phyloP scores from a whole-genome alignment of 2,329 filamentous ascomycete genomes.

The Colletotrichum gigasporum region DNA sequence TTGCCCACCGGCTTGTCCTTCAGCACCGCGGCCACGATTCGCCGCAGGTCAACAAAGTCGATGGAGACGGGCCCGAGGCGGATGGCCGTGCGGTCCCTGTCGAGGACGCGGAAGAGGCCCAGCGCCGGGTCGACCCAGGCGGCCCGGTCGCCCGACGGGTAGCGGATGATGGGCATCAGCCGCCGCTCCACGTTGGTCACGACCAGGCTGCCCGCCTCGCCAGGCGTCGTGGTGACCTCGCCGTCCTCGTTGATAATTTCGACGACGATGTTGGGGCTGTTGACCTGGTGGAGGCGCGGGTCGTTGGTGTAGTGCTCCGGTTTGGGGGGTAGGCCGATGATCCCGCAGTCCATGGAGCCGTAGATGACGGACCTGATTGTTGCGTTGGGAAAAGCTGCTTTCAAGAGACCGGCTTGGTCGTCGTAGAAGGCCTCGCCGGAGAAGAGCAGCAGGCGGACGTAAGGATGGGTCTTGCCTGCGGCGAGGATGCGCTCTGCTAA shows the following conservation, averaged over 20 bases:
- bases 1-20: background rate
- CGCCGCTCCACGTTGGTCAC: slow-evolving; percentile 23
- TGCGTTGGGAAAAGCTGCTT: slow-evolving; percentile 21
- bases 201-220: slow-evolving; percentile 15
- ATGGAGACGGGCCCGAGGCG: slow-evolving; percentile 25
- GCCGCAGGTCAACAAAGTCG: slow-evolving; percentile 21
- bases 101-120: slow-evolving; percentile 25
- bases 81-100: slow-evolving; percentile 26
- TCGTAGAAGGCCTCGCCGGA: slow-evolving; percentile 27
- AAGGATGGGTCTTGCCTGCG: background rate
- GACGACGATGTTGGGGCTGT: slow-evolving; percentile 18
- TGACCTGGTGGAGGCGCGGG: slow-evolving; percentile 20
- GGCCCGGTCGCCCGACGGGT: slow-evolving; percentile 24
- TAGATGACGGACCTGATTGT: slow-evolving; percentile 14
- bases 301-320: slow-evolving; percentile 13
- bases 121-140: slow-evolving; percentile 18
- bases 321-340: slow-evolving; percentile 21
- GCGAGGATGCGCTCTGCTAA: slow-evolving; percentile 8
- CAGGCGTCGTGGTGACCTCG: background rate
- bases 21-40: slow-evolving; percentile 12
- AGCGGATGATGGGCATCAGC: slow-evolving; percentile 27
- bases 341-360: slow-evolving; percentile 25
- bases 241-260: slow-evolving; percentile 24
- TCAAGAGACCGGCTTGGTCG: slow-evolving; percentile 10
- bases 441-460: slow-evolving; percentile 21